A percentile compares a stretch with the other conserved stretches of the same genome.
phyloP scores from a whole-genome alignment of 352 stramenopile species.

The Globisporangium nunn region DNA sequence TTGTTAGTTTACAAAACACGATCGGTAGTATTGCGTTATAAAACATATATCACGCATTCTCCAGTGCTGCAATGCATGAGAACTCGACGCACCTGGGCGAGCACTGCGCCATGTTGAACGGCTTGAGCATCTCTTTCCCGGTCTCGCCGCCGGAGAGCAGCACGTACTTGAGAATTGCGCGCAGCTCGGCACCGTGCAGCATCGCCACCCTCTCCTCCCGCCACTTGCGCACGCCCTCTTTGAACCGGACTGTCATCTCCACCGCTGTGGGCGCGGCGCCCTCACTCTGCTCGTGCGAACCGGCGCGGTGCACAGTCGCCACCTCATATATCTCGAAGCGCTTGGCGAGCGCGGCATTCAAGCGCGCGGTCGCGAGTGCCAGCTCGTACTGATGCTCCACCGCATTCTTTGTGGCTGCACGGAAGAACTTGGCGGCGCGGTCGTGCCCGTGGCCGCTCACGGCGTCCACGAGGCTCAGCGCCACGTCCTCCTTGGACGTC shows the following conservation, averaged over 20 bases:
- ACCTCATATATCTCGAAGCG: conserved; percentile 57
- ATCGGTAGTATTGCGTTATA: neutral
- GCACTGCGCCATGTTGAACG: conserved; percentile 86
- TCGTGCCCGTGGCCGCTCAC: conserved; percentile 50
- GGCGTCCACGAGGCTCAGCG: conserved; percentile 47
- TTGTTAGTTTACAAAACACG: neutral
- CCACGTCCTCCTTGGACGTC: conserved; percentile 75
- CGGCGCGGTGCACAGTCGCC: conserved; percentile 15
- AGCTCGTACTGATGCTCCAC: conserved; percentile 80
- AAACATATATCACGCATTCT: too few species aligned
- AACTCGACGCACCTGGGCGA: conserved; percentile 42
- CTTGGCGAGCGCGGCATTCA: conserved; percentile 55
- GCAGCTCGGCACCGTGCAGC: conserved; percentile 57
- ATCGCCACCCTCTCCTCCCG: conserved; percentile 67
- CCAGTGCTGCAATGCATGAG: too few species aligned
- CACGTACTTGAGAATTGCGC: conserved; percentile 77
- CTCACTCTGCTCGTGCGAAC: neutral
- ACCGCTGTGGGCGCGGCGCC: conserved; percentile 3
- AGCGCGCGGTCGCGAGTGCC: conserved; percentile 56
- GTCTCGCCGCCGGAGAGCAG: conserved; percentile 73
- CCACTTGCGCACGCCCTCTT: conserved; percentile 76
- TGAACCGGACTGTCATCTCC: conserved; percentile 69
- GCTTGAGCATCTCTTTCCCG: conserved; percentile 83
- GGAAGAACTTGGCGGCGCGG: conserved; percentile 74
- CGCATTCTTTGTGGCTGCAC: conserved; percentile 59